Evolutionary conservation across 208 protist genomes (phyloP), one percentile per base, ranked within the genome.

Genomic region (Herpetomonas tarakana): DNA sequence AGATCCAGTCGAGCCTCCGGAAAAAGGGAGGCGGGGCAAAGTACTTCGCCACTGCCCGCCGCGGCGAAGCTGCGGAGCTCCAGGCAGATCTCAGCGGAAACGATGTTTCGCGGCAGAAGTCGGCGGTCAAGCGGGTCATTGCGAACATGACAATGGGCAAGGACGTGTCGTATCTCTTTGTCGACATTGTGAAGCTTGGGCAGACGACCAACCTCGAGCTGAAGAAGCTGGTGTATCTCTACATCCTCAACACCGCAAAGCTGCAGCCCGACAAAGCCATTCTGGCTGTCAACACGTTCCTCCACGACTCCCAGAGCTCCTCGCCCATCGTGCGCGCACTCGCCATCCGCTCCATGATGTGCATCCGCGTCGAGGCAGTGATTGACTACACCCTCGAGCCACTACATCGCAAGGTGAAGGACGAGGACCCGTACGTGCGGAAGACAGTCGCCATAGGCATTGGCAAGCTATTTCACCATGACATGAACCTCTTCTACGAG

Each of bases 191-290:
- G 18, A 99, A 99, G 66, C 97, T 97, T 52, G 98, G 98, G 52
- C 94, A 98, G 59, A 99, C 98, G 2, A 78, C 81, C 24, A 98
- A 99, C 75, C 69, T 99, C 4, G 98, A 99, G 73, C 70, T 99
- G 1, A 99, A 99, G 83, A 99, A 99, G 79, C 90, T 99, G 0
- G 97, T 99, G 0, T 99, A 99, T 71, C 85, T 99, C n/a, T 99
- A 99, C 66, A 78, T 99, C 9, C 99, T 99, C 60, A 99, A 98
- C 81, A 99, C 99, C 52, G 97, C 98, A 4, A 98, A 99, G 66
- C 87, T 93, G 54, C 93, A 99, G 65, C 98, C 98, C 26, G 98
- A 99, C 41, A 86, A 98, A 52, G 98, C 98, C 27, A 93, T 99
- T 29, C 69, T 99, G n/a, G 98, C 98, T 35, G 98, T 99, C 18